These are phyloP conservation scores for Cucurbita maxima DNA, from an alignment of 306 rosid species.

Conservation along the genomic window DNA sequence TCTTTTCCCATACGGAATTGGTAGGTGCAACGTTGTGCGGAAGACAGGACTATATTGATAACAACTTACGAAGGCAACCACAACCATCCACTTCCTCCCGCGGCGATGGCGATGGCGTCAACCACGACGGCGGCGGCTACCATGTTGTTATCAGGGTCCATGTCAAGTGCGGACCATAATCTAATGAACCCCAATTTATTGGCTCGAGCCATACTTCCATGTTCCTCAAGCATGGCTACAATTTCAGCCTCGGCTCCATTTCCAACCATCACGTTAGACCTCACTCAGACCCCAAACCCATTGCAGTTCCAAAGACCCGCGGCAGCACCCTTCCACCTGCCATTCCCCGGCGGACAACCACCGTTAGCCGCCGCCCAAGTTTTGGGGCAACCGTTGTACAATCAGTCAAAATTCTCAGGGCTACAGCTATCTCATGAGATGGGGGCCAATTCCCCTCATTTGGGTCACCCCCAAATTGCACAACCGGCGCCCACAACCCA, in stretches of 20 bases:
- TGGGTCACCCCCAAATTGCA: slow-evolving; percentile 26
- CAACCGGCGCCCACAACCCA: slow-evolving; percentile 16
- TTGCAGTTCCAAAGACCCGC: slow-evolving; percentile 41
- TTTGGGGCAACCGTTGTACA: slow-evolving; percentile 50
- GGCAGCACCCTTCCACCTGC: slow-evolving; percentile 38
- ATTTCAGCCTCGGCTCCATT: slow-evolving; percentile 91
- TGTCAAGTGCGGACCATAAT: slow-evolving; percentile 68
- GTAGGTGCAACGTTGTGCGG: slow-evolving; percentile 95
- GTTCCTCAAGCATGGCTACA: slow-evolving; percentile 65
- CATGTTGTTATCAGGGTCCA: slow-evolving; percentile 81
- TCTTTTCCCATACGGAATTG: background rate
- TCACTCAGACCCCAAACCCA: slow-evolving; percentile 54
- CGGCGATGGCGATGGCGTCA: slow-evolving; percentile 95
- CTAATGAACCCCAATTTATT: slow-evolving; percentile 70
- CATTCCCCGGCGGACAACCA: slow-evolving; percentile 27
- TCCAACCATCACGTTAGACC: slow-evolving; percentile 75
- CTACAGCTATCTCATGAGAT: slow-evolving; percentile 68
- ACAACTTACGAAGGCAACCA: slow-evolving; percentile 92
- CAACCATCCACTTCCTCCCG: slow-evolving; percentile 92
- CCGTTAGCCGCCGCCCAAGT: slow-evolving; percentile 19
- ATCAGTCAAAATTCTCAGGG: slow-evolving; percentile 80
- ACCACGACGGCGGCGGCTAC: slow-evolving; percentile 82
- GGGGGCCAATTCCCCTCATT: slow-evolving; percentile 27
- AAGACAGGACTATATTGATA: slow-evolving; percentile 58
- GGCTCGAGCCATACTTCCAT: slow-evolving; percentile 72